Conservation (phyloP, 2,329 filamentous ascomycete species). For the Aspergillus persii region DNA sequence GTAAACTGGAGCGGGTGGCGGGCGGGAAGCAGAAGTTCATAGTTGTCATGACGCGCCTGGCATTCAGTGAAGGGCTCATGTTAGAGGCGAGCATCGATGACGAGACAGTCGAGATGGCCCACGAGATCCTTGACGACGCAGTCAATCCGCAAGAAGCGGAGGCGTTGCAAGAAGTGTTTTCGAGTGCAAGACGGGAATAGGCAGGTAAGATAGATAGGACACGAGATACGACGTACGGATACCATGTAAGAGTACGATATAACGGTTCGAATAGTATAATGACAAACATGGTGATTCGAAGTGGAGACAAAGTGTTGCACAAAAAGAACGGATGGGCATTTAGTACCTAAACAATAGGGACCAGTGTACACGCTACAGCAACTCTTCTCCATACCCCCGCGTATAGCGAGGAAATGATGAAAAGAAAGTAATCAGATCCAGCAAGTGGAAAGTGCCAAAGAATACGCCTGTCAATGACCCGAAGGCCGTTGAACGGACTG, state of each 20-base stretch:
- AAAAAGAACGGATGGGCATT: too few species aligned
- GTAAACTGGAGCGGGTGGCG: constrained; percentile 67
- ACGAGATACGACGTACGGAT: too few species aligned
- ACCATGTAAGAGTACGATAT: too few species aligned
- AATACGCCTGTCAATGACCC: constrained; percentile 50
- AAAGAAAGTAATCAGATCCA: constrained; percentile 31
- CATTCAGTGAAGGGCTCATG: constrained; percentile 76
- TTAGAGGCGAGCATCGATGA: constrained; percentile 74
- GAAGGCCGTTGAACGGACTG: constrained; percentile 49
- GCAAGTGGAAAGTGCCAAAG: constrained; percentile 45
- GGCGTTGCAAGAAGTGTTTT: constrained; percentile 51
- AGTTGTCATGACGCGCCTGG: constrained; percentile 76
- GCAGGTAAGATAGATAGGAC: neutral
- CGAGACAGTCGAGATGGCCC: constrained; percentile 76
- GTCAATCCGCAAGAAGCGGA: constrained; percentile 78
- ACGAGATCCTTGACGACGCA: constrained; percentile 74
- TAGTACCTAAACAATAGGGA: too few species aligned
- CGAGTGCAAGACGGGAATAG: constrained; percentile 32
- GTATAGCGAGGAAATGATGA: constrained; percentile 41
- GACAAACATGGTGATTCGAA: neutral
- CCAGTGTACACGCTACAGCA: neutral
- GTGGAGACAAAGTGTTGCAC: neutral
- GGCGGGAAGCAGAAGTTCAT: constrained; percentile 80
- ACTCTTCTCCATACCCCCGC: constrained; percentile 38
- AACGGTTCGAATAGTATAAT: neutral